Evolutionary conservation across 306 rosid genomes (phyloP), one percentile per base, ranked within the genome.

Genomic region (Trichosanthes truncata): DNA sequence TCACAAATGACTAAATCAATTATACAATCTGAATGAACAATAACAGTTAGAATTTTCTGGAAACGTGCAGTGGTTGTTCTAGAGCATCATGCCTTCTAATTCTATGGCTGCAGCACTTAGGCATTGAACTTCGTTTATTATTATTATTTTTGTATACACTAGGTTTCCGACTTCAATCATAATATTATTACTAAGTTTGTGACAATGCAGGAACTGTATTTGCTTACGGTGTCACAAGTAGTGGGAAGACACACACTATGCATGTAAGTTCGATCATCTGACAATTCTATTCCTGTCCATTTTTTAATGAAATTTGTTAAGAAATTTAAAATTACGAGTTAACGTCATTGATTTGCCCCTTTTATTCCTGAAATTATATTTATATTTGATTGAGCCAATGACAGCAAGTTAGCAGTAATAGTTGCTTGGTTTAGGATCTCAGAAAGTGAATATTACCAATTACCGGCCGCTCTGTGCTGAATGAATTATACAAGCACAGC

Each of bases 221-320:
- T 88, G 99, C 98, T 52, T 96, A 96, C 74, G 99, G 99, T 82
- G 99, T 93, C 85, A 96, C 98, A 10, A 96, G 99, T 79, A 96
- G 99, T 84, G 99, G 99, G 69, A 96, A 96, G 88, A 96, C 99
- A 4, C 99, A 96, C 86, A 96, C 99, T 66, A 96, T 96, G 99
- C 99, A 96, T 85, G 99, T 96, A 89, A 89, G 98, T 87, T 83
- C 68, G 80, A 23, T 66, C 53, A 57, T 84, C 60, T 74, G 38
- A 52, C 69, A 52, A 53, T 40, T 46, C 8, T 57, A 69, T 80
- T 78, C 17, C 52, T 65, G 84, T 78, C 31, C 55, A 17, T 68
- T 80, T 51, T 81, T 45, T 78, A 0, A 48, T 33, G 45, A 74
- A 73, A 8, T 1, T 78, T 72, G 26, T 81, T 62, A 73, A 17